Conservation (phyloP, 257 asterid species). For the Jasminum sambac region DNA sequence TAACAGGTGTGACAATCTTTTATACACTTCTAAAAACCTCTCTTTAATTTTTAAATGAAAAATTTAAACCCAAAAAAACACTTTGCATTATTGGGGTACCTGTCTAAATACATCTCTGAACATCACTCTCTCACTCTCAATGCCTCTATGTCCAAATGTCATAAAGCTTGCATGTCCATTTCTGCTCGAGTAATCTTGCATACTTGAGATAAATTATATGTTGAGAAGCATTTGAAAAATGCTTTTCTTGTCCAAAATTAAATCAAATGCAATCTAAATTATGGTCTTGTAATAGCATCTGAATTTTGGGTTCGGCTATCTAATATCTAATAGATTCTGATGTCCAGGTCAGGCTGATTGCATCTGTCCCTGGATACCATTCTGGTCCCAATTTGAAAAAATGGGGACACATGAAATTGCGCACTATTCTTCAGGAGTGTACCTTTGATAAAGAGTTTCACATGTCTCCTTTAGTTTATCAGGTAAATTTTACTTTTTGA, state of each 20-base stretch:
- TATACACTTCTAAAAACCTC: too few species aligned
- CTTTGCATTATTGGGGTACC: neutral
- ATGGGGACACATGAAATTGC: constrained; percentile 99
- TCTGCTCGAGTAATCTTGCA: neutral
- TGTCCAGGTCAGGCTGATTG: constrained; percentile 89
- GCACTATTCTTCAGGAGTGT: constrained; percentile 82
- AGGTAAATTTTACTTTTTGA: constrained; percentile 47
- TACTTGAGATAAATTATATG: neutral
- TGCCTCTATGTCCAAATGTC: neutral
- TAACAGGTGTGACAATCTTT: too few species aligned
- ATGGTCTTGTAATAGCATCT: neutral
- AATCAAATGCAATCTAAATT: neutral
- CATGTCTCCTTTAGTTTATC: constrained; percentile 87
- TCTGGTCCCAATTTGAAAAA: constrained; percentile 72
- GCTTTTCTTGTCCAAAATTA: neutral
- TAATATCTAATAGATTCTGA: constrained; percentile 13
- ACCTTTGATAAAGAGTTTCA: constrained; percentile 74
- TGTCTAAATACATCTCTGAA: neutral
- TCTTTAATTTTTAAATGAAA: too few species aligned
- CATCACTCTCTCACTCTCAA: neutral
- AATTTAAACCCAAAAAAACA: too few species aligned
- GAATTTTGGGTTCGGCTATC: constrained; percentile 3
- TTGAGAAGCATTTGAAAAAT: constrained; percentile 5
- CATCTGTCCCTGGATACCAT: constrained; percentile 97
- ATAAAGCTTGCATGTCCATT: neutral